A percentile compares a stretch with the other conserved stretches of the same genome.
Evolutionary conservation across 2,329 filamentous ascomycete genomes (phyloP).

Genomic region (Zymoseptoria brevis): DNA sequence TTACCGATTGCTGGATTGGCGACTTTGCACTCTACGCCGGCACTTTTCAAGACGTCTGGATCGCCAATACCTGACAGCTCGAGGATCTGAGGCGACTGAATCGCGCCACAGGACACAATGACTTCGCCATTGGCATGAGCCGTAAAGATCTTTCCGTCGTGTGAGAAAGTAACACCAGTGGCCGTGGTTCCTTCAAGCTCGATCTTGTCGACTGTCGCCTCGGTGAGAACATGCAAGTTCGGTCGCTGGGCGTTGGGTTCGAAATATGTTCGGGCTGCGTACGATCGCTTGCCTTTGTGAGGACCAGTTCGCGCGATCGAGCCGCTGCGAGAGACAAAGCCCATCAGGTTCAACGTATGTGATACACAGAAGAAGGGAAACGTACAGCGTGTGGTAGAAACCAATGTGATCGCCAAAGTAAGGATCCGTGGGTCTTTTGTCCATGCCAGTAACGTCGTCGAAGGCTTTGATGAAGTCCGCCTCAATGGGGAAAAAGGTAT

Average conservation of each 20-base stretch:
- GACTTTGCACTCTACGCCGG: slow-evolving; percentile 21
- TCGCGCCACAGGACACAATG: slow-evolving; percentile 49
- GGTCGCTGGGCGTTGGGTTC: slow-evolving; percentile 16
- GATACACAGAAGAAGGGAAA: neutral
- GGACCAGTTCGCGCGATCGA: slow-evolving; percentile 12
- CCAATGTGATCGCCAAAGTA: slow-evolving; percentile 27
- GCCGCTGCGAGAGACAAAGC: slow-evolving; percentile 7
- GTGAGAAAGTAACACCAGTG: slow-evolving; percentile 35
- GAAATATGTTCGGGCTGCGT: slow-evolving; percentile 25
- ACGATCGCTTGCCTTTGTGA: slow-evolving; percentile 24
- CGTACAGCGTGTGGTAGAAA: slow-evolving; percentile 20
- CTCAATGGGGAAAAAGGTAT: slow-evolving; percentile 23
- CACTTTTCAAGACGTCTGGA: slow-evolving; percentile 2
- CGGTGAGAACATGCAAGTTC: slow-evolving; percentile 25
- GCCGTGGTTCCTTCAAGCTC: slow-evolving; percentile 33
- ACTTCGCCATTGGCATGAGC: slow-evolving; percentile 30
- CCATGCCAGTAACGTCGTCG: slow-evolving; percentile 23
- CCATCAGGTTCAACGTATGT: neutral
- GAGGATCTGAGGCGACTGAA: slow-evolving; percentile 49
- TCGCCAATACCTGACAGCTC: slow-evolving; percentile 54
- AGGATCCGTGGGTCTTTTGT: slow-evolving; percentile 21
- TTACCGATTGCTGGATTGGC: neutral
- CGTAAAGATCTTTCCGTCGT: slow-evolving; percentile 22
- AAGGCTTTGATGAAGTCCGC: slow-evolving; percentile 25
- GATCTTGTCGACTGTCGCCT: slow-evolving; percentile 40